Evolutionary conservation across 2,329 filamentous ascomycete genomes (phyloP).

Genomic region (Rhexocercosporidium sp.): DNA sequence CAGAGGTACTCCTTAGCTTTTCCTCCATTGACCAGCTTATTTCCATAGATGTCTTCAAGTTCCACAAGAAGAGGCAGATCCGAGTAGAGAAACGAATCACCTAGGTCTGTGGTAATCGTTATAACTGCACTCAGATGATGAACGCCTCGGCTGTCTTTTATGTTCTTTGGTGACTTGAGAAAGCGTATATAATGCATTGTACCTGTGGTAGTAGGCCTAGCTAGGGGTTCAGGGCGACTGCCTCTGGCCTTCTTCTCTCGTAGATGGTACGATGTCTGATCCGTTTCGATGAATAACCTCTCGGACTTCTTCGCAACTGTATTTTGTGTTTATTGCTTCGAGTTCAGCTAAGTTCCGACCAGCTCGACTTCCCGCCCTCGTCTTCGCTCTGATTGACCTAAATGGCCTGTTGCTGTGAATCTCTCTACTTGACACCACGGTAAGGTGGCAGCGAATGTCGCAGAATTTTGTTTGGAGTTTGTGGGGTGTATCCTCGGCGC

Average conservation of each 20-base stretch:
- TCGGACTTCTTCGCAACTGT: neutral
- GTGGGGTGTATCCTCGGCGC: too few species aligned
- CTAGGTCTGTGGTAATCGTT: slow-evolving; percentile 72
- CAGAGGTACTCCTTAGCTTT: slow-evolving; percentile 29
- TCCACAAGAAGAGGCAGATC: slow-evolving; percentile 31
- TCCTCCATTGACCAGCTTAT: slow-evolving; percentile 9
- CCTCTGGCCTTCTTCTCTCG: neutral
- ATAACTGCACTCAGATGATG: slow-evolving; percentile 52
- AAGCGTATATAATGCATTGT: slow-evolving; percentile 70
- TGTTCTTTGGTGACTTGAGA: slow-evolving; percentile 62
- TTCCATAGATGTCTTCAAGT: slow-evolving; percentile 22
- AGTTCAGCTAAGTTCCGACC: too few species aligned
- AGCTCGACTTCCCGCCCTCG: too few species aligned
- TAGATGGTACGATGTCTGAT: neutral
- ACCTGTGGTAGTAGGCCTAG: neutral
- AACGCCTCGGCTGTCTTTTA: slow-evolving; percentile 30
- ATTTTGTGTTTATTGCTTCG: neutral
- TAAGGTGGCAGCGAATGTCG: too few species aligned
- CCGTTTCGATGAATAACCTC: neutral
- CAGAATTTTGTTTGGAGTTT: too few species aligned
- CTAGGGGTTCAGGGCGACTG: neutral
- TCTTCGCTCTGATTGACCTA: too few species aligned
- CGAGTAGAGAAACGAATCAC: slow-evolving; percentile 46
- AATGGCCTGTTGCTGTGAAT: too few species aligned
- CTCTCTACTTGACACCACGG: too few species aligned